Conservation (phyloP, 805 yeast species). For the Sugiyamaella chiloensis region DNA sequence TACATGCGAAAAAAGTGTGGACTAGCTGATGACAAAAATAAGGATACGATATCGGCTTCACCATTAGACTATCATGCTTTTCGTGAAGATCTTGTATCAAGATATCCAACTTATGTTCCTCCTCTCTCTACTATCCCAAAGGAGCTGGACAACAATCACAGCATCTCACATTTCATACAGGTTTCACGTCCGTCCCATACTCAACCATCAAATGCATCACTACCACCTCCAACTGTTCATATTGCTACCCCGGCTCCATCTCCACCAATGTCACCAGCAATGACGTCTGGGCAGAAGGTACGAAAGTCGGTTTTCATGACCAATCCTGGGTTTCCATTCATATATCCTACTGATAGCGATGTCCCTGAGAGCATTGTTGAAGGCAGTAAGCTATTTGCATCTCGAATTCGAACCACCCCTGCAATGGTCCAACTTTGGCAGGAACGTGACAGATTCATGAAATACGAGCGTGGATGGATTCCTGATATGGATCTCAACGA, state of each 20-base stretch:
- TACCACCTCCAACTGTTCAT: slow-evolving; percentile 58
- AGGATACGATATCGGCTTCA: slow-evolving; percentile 49
- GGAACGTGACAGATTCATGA: slow-evolving; percentile 67
- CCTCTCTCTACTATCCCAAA: slow-evolving; percentile 48
- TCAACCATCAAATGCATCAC: slow-evolving; percentile 42
- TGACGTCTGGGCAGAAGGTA: slow-evolving; percentile 31
- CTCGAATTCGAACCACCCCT: slow-evolving; percentile 62
- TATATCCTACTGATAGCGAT: slow-evolving; percentile 51
- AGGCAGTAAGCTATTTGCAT: slow-evolving; percentile 65
- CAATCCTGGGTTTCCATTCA: slow-evolving; percentile 62
- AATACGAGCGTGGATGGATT: slow-evolving; percentile 66
- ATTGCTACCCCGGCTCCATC: slow-evolving; percentile 89
- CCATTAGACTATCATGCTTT: slow-evolving; percentile 85
- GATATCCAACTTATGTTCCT: slow-evolving; percentile 69
- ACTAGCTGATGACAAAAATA: slow-evolving; percentile 27
- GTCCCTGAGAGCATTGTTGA: slow-evolving; percentile 77
- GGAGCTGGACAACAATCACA: slow-evolving; percentile 47
- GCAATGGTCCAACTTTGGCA: slow-evolving; percentile 68
- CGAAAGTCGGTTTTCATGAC: slow-evolving; percentile 51
- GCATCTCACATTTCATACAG: slow-evolving; percentile 58
- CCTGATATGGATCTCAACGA: slow-evolving; percentile 15
- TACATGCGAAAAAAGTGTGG: slow-evolving; percentile 45
- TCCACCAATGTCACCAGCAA: slow-evolving; percentile 57
- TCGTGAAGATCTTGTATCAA: slow-evolving; percentile 64
- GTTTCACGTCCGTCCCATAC: slow-evolving; percentile 51